phyloP scores from a whole-genome alignment of 78 protist genomes.

The Chrysochromulina parva region DNA sequence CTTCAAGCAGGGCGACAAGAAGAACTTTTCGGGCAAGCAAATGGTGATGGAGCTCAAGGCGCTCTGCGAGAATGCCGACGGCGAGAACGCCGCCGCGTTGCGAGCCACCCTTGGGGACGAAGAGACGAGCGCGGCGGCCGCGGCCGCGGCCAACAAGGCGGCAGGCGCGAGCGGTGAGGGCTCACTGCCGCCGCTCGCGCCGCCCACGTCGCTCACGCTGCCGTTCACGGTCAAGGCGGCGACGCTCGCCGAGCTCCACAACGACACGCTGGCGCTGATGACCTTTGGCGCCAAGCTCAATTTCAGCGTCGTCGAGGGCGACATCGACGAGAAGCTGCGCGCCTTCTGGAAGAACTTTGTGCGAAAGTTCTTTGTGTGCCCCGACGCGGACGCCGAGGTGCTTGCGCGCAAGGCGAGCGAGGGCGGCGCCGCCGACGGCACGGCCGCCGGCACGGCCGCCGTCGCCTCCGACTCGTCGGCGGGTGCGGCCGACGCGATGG shows the following conservation, averaged over 20 bases:
- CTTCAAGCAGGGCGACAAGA: slow-evolving; percentile 63
- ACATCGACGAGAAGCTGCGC: background rate
- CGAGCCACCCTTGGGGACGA: background rate
- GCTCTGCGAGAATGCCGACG: background rate
- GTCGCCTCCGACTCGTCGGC: background rate
- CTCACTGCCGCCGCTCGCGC: too few species aligned
- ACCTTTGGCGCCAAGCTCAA: background rate
- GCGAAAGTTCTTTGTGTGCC: background rate
- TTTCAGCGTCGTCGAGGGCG: background rate
- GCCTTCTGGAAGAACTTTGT: background rate
- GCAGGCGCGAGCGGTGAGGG: background rate
- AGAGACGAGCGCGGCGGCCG: background rate
- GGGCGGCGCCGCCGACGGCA: background rate
- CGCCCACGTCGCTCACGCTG: background rate
- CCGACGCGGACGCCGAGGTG: background rate
- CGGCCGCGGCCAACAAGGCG: background rate
- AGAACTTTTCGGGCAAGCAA: background rate
- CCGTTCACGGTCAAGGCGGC: background rate
- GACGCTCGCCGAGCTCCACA: background rate
- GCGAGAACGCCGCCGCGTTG: background rate
- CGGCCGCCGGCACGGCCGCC: background rate
- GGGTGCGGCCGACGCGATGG: background rate
- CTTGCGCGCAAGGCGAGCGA: background rate
- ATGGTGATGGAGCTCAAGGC: background rate
- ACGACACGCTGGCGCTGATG: background rate